These are phyloP conservation scores for Naematelia aurantialba DNA, from an alignment of 768 basidiomycete genomes.

Conservation along the genomic window DNA sequence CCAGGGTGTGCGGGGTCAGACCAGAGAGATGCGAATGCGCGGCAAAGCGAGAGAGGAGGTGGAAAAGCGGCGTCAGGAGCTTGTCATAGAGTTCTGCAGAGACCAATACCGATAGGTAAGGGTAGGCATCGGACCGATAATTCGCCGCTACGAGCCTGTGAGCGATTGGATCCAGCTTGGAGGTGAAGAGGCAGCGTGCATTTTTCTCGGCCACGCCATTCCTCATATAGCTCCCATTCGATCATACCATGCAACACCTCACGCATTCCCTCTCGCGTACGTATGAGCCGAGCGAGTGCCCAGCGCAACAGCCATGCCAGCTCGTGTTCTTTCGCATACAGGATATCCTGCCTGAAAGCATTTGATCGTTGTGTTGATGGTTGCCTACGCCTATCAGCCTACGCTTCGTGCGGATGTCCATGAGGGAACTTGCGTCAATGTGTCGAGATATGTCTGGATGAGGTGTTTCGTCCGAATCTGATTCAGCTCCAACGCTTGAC, in stretches of 20 bases:
- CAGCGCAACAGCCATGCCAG: slow-evolving; percentile 89
- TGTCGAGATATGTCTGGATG: slow-evolving; percentile 69
- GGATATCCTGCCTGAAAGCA: slow-evolving; percentile 59
- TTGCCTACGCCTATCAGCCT: background rate
- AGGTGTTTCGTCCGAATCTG: slow-evolving; percentile 69
- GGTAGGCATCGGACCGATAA: slow-evolving; percentile 71
- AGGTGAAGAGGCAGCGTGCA: slow-evolving; percentile 53
- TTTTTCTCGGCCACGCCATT: slow-evolving; percentile 77
- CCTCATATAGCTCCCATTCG: slow-evolving; percentile 75
- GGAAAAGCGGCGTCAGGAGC: slow-evolving; percentile 59
- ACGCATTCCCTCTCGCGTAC: slow-evolving; percentile 54
- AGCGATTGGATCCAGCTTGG: slow-evolving; percentile 3
- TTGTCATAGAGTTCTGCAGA: slow-evolving; percentile 18
- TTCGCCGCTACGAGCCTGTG: slow-evolving; percentile 54
- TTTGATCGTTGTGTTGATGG: background rate
- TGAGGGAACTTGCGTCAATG: slow-evolving; percentile 32
- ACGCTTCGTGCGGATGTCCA: background rate
- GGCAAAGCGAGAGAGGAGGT: slow-evolving; percentile 74
- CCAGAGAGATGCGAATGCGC: slow-evolving; percentile 81
- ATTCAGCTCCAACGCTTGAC: slow-evolving; percentile 78
- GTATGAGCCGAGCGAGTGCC: slow-evolving; percentile 76
- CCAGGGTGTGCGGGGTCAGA: slow-evolving; percentile 83
- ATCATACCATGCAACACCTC: slow-evolving; percentile 60
- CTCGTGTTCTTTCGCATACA: slow-evolving; percentile 79
- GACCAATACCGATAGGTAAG: slow-evolving; percentile 58